Percentiles rank a stretch among this genome's conserved stretches.
These are phyloP conservation scores for Suillus sp. DNA, from an alignment of 768 basidiomycete species.

Conservation along the genomic window DNA sequence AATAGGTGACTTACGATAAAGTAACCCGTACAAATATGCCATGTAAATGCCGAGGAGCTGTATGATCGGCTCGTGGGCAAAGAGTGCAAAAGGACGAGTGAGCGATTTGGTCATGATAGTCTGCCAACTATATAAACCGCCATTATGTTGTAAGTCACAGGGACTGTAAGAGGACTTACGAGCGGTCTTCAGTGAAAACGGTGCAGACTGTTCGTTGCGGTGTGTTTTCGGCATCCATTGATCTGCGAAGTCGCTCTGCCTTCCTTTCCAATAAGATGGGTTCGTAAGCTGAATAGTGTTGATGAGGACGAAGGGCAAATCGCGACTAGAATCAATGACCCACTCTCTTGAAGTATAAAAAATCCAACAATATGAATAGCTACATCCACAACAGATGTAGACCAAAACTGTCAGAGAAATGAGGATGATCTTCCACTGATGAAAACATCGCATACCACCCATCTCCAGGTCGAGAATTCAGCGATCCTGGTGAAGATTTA, in stretches of 20 bases:
- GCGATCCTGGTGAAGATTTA: constrained; percentile 44
- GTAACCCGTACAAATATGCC: constrained; percentile 65
- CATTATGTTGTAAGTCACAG: neutral
- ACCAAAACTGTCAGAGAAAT: constrained; percentile 54
- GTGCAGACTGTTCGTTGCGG: constrained; percentile 45
- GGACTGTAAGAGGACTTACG: constrained; percentile 37
- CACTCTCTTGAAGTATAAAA: constrained; percentile 65
- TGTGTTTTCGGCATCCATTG: constrained; percentile 51
- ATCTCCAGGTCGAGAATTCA: constrained; percentile 66
- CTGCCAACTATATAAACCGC: constrained; percentile 44
- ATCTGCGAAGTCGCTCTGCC: constrained; percentile 46
- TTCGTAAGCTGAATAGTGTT: constrained; percentile 24
- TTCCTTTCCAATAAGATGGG: constrained; percentile 48
- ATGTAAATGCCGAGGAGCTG: constrained; percentile 66
- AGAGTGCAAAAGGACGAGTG: constrained; percentile 68
- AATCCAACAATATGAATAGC: constrained; percentile 57
- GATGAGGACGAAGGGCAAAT: constrained; percentile 15
- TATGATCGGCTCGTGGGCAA: constrained; percentile 62
- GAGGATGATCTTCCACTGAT: neutral
- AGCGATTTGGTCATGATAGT: constrained; percentile 54
- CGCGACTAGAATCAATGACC: constrained; percentile 22
- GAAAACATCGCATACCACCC: constrained; percentile 51
- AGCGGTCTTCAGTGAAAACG: constrained; percentile 43
- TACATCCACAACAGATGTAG: constrained; percentile 59
- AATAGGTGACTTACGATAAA: constrained; percentile 48